A percentile compares a stretch with the other conserved stretches of the same genome.
phyloP scores from a whole-genome alignment of 2,329 filamentous ascomycete genomes.

The Phoma sp. region DNA sequence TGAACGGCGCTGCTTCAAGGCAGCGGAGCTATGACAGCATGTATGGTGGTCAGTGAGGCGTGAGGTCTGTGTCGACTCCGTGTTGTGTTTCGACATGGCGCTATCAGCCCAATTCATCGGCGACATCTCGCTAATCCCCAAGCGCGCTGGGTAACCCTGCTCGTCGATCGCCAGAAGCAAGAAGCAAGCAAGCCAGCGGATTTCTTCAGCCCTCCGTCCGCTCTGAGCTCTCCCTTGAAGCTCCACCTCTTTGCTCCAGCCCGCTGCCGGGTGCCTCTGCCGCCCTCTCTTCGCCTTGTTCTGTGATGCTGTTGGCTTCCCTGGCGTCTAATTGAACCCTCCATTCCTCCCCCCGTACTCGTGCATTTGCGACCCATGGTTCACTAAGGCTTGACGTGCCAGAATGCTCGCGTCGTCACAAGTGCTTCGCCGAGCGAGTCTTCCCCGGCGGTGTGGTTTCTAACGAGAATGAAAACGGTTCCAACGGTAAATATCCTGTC shows the following conservation, averaged over 20 bases:
- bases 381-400: constrained; percentile 41
- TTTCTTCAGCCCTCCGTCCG: constrained; percentile 41
- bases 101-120: constrained; percentile 42
- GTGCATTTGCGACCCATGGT: constrained; percentile 31
- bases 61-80: constrained; percentile 37
- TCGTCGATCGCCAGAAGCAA: constrained; percentile 39
- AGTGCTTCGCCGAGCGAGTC: constrained; percentile 47
- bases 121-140: constrained; percentile 40
- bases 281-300: constrained; percentile 28
- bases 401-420: constrained; percentile 50
- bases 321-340: constrained; percentile 30
- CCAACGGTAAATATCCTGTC: constrained; percentile 49
- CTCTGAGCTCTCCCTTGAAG: constrained; percentile 29
- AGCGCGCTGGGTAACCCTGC: constrained; percentile 38
- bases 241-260: constrained; percentile 38
- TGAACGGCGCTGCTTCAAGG: constrained; percentile 10
- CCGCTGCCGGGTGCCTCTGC: constrained; percentile 34
- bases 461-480: constrained; percentile 55
- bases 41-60: constrained; percentile 30
- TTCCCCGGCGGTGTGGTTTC: constrained; percentile 44
- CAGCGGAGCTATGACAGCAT: constrained; percentile 29
- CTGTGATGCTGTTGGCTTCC: constrained; percentile 28
- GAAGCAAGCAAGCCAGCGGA: constrained; percentile 34
- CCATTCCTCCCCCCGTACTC: constrained; percentile 23
- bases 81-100: constrained; percentile 42